Base-by-base conservation (phyloP, 805 yeast species). In the Kazachstania psychrophila region DNA sequence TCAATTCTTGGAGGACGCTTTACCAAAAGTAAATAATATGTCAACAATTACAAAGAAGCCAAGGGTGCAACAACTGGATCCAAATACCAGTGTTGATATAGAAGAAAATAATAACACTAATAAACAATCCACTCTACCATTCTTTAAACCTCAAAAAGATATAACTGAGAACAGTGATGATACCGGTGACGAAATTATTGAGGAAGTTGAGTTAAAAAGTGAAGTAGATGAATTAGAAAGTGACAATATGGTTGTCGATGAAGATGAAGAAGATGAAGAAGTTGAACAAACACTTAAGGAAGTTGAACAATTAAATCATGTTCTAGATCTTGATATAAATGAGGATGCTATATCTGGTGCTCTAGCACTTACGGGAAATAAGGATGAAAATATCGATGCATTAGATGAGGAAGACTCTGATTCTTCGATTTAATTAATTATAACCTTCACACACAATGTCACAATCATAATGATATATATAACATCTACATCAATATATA, bases 1-100 rank as follows among this genome's bases (percentile, higher is more conserved):
- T 33, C 48, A 46, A 20, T 56, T 56, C 33, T 28, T 56, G 31
- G 44, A 48, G 16, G 58, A 56, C 28, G 48, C 49, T 6, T 35
- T 56, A 14, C 54, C 52, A 11, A 44, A 37, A 33, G 46, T 22
- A 15, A 20, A 14, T 5, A 27, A 16, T 6, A 26, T 5, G 22
- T 12, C 15, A 13, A 9, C 8, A 9, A 14, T 3, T 13, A 18
- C 17, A 22, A 17, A 5, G 20, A 24, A 2, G 15, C 3, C 6
- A 27, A 34, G 3, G 33, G 20, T 10, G 14, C 27, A 10, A n/a
- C 11, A 22, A 8, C 15, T 2, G 5, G 18, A 5, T 9, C 2
- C 17, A 19, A 22, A 30, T 16, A 19, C 33, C 10, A 30, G 24
- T 8, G 27, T 14, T 16, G 30, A 19, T 6, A 30, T 36, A 7